These are phyloP conservation scores for Kuraishia capsulata DNA, from an alignment of 805 yeast species.

Conservation along the genomic window DNA sequence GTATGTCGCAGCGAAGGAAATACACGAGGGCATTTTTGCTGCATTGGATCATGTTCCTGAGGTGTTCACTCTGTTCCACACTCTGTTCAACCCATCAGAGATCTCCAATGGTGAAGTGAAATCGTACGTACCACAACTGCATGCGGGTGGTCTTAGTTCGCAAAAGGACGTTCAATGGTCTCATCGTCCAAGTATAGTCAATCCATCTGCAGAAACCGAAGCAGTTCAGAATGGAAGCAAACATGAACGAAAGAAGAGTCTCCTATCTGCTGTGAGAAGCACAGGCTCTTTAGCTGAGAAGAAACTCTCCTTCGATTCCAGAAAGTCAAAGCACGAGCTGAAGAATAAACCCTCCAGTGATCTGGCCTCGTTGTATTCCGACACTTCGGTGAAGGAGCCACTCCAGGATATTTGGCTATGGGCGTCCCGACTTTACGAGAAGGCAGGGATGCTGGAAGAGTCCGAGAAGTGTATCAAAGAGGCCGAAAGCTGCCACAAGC, in stretches of 20 bases:
- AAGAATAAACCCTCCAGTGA: conserved; percentile 9
- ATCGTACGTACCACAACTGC: conserved; percentile 25
- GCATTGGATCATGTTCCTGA: conserved; percentile 61
- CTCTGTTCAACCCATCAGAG: conserved; percentile 25
- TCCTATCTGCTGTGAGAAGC: conserved; percentile 2
- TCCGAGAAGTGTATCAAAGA: conserved; percentile 67
- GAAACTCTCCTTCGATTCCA: conserved; percentile 1
- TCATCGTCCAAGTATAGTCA: conserved; percentile 31
- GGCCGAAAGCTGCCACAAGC: conserved; percentile 42
- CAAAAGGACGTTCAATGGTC: conserved; percentile 24
- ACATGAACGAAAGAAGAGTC: not conserved
- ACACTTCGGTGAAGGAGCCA: conserved; percentile 23
- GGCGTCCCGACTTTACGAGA: conserved; percentile 55
- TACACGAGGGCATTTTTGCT: conserved; percentile 44
- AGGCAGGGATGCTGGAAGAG: conserved; percentile 44
- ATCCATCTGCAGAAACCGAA: conserved; percentile 12
- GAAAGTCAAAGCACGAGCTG: conserved; percentile 5
- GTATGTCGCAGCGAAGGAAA: conserved; percentile 60
- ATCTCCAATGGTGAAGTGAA: conserved; percentile 4
- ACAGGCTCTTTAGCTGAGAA: conserved; percentile 6
- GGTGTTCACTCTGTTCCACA: conserved; percentile 49
- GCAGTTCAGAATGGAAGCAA: conserved; percentile 1
- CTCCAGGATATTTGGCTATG: conserved; percentile 68
- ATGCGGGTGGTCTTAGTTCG: conserved; percentile 16
- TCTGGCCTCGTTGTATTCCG: conserved; percentile 8